These are phyloP conservation scores for Lactifluus hygrophoroides DNA, from an alignment of 768 basidiomycete species.

Conservation along the genomic window DNA sequence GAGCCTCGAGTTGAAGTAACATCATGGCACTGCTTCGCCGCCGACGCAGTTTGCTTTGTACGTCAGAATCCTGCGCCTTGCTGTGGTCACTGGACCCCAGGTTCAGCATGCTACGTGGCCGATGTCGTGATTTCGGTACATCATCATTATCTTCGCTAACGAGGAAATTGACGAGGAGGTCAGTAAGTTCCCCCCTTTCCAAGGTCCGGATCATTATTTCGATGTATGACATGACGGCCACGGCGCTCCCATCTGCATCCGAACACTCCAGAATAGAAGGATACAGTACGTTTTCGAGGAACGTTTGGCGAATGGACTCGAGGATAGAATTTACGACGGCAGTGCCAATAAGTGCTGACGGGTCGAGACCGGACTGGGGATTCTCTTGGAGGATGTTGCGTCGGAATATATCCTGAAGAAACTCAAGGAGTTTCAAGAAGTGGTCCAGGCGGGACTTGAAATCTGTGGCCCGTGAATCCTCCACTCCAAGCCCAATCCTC, in stretches of 20 bases:
- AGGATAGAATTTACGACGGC: slow-evolving; percentile 81
- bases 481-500: slow-evolving; percentile 55
- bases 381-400: slow-evolving; percentile 44
- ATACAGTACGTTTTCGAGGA: slow-evolving; percentile 89
- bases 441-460: slow-evolving; percentile 78
- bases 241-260: slow-evolving; percentile 86
- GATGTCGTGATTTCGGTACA: slow-evolving; percentile 38
- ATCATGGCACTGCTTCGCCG: slow-evolving; percentile 86
- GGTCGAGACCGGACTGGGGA: slow-evolving; percentile 39
- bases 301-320: slow-evolving; percentile 73
- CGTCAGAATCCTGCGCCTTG: slow-evolving; percentile 30
- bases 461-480: slow-evolving; percentile 64
- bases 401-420: slow-evolving; percentile 79
- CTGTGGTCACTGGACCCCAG: slow-evolving; percentile 31
- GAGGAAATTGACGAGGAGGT: slow-evolving; percentile 69
- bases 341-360: slow-evolving; percentile 59
- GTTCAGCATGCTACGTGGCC: slow-evolving; percentile 35
- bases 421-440: slow-evolving; percentile 85
- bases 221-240: slow-evolving; percentile 93
- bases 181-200: slow-evolving; percentile 55
- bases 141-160: slow-evolving; percentile 81
- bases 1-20: slow-evolving; percentile 80
- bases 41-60: slow-evolving; percentile 40
- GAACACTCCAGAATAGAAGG: slow-evolving; percentile 92
- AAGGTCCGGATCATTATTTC: slow-evolving; percentile 80